Percentiles rank a stretch among this genome's conserved stretches.
Conservation (phyloP, 352 stramenopile species). For the Phytophthora multivora region DNA sequence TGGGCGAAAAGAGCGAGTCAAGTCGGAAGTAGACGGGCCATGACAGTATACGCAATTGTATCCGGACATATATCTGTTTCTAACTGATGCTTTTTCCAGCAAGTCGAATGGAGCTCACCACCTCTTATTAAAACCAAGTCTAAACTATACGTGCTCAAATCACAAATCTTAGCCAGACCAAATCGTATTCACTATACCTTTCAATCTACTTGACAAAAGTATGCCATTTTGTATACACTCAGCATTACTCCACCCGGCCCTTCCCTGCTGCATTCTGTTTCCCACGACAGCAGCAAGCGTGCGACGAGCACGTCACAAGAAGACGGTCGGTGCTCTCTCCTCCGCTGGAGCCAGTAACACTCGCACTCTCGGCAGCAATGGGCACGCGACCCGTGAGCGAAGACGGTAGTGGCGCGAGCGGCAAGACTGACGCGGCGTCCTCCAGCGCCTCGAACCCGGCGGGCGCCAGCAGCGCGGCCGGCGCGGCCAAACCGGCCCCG, state of each 20-base stretch:
- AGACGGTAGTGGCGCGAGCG: constrained; percentile 18
- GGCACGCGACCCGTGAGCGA: constrained; percentile 33
- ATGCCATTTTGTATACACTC: background rate
- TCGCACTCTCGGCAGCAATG: constrained; percentile 18
- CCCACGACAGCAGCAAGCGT: constrained; percentile 16
- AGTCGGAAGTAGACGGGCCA: constrained; percentile 15
- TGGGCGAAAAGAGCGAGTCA: constrained; percentile 15
- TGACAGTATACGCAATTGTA: background rate
- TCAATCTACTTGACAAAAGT: background rate
- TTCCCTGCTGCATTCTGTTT: constrained; percentile 22
- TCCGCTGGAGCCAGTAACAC: constrained; percentile 5
- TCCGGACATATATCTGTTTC: background rate
- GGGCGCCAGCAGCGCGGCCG: background rate
- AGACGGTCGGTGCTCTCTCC: constrained; percentile 16
- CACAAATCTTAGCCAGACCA: background rate
- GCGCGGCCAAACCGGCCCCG: constrained; percentile 5
- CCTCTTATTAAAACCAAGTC: background rate
- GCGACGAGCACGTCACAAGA: constrained; percentile 20
- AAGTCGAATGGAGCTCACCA: too few relatives aligned
- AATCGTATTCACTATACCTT: background rate
- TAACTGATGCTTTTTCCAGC: background rate
- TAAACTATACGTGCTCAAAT: background rate
- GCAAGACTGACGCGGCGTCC: constrained; percentile 3
- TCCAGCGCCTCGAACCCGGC: constrained; percentile 7
- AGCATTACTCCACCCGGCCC: background rate